Base-by-base conservation (phyloP, 140 eudicot genomes). In the Senecio squalidus region DNA sequence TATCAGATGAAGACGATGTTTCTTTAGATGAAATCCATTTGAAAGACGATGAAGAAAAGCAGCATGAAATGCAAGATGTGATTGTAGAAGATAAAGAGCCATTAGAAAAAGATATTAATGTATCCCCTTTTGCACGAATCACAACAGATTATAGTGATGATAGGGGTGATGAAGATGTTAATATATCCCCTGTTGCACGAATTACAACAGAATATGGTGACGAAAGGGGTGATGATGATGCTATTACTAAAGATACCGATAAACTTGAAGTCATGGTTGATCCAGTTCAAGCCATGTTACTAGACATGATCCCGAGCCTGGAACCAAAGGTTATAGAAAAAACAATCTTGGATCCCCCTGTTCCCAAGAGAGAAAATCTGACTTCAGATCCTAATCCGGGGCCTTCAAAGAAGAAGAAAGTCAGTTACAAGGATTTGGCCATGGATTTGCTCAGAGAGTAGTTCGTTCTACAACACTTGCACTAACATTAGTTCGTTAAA, bases 281-380 rank as follows among this genome's bases (percentile, higher is more conserved):
- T 75, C 99, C 99, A 0, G 67, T 82, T 70, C 75, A 93, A 48
- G 79, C 93, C 41, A 79, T 93, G 93, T 62, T 88, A 51, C 49
- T 82, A 8, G 76, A 78, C 66, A 79, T 83, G 95, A 67, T 81
- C 47, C 98, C 98, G 2, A 70, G 76, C 66, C 80, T 81, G n/a
- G 92, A 85, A 34, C 76, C 75, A 3, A 68, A 63, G 57, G 40
- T 26, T 7, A 68, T 41, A 10, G 73, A 56, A 24, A 70, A 47
- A 62, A 0, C 39, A 10, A 28, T 57, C 1, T 1, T 26, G 17
- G 65, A 62, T 28, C 64, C 77, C 11, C 74, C 79, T 9, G 38
- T 40, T 41, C 11, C 51, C 2, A 64, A 38, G 58, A 58, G 26
- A 38, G 71, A 69, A 50, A 33, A n/a, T 27, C 64, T 47, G 10